Evolutionary conservation across 305 asterid species (phyloP), one percentile per base, ranked within the genome.

Genomic region (Fraxinus albicans): DNA sequence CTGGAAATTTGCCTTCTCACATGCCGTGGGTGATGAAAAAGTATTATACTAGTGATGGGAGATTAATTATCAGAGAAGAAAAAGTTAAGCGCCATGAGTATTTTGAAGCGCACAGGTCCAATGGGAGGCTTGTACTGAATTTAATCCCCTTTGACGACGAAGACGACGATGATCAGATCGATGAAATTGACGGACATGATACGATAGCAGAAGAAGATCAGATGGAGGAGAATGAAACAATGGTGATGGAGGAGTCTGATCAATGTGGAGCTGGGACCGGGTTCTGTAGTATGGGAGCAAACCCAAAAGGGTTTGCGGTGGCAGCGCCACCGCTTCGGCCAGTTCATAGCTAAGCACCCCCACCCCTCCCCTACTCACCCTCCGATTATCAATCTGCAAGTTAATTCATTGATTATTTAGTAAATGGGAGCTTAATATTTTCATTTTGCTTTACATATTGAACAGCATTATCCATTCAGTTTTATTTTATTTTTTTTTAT

Each of bases 21-120:
- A 25, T 25, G 89, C 94, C 96, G 74, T 89, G 95, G 97, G 88
- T 89, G 81, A 84, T 93, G 97, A 88, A 67, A 85, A 89, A 82
- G 76, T 86, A 89, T 81, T 75, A 75, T 77, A 87, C 92, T 0
- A 50, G 21, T 36, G 98, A 93, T 33, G 91, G 92, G 3, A 27
- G 90, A 79, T 12, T 89, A 90, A 67, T 90, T 1, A 89, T 90
- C 84, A 83, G 27, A 25, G 88, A 86, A 53, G 90, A 90, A 88
- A 88, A 53, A 72, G 81, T 86, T 79, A 67, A 86, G 40, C 89
- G 87, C 13, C 95, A 84, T 17, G 94, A 90, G 34, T 95, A 86
- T 85, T 91, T 94, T 73, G 86, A 79, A 82, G 90, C 92, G 25
- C 85, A 84, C 73, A 89, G 97, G 1, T 85, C 90, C 81, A 63